Conservation (phyloP, 164 flowering plant species). For the Vitis labrusca region DNA sequence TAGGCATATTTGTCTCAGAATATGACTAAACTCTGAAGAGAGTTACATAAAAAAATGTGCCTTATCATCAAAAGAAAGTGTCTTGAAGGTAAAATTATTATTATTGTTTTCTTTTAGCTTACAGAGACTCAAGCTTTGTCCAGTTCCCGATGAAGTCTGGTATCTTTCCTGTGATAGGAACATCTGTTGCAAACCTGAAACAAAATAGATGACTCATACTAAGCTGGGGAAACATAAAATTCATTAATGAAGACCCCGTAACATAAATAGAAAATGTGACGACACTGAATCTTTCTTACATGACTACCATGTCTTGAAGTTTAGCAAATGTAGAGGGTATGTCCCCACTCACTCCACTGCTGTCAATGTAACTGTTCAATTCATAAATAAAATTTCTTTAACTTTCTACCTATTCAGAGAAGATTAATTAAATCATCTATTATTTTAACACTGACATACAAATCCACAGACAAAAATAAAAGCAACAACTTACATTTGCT, state of each 20-base stretch:
- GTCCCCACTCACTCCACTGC: slow-evolving; percentile 21
- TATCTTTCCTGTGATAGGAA: slow-evolving; percentile 15
- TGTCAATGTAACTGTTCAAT: slow-evolving; percentile 12
- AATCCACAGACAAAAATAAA: neutral
- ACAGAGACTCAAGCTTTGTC: slow-evolving; percentile 11
- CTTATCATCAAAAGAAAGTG: too few relatives aligned
- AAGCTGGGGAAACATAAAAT: neutral
- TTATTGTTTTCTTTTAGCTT: neutral
- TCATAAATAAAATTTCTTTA: too few relatives aligned
- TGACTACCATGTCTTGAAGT: slow-evolving; percentile 7
- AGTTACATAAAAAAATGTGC: too few relatives aligned
- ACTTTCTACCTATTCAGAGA: too few relatives aligned
- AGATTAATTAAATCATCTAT: too few relatives aligned
- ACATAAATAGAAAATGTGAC: too few relatives aligned
- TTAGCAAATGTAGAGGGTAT: slow-evolving; percentile 25
- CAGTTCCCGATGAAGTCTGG: slow-evolving; percentile 22
- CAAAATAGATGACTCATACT: neutral
- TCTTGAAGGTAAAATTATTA: too few relatives aligned
- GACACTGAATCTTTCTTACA: slow-evolving; percentile 13
- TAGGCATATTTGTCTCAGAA: neutral
- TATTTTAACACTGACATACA: too few relatives aligned
- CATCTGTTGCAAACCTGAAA: slow-evolving; percentile 19
- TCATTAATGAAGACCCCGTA: too few relatives aligned
- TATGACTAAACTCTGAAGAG: too few relatives aligned
- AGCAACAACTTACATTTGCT: slow-evolving; percentile 34